phyloP scores from a whole-genome alignment of 805 yeast species.

The Cyberlindnera sargentensis region DNA sequence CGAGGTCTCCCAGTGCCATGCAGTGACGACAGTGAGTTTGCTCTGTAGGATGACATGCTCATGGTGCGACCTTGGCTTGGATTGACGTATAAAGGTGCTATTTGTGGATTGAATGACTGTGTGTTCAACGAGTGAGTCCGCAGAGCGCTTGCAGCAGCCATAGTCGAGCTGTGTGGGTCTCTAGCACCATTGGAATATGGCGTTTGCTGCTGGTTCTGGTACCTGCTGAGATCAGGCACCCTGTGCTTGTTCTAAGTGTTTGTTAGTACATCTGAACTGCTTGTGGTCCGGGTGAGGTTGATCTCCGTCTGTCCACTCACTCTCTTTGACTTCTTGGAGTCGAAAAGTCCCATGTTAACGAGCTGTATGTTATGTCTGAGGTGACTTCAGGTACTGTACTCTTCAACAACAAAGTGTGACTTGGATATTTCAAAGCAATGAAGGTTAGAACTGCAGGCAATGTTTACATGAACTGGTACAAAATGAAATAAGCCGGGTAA shows the following conservation, averaged over 20 bases:
- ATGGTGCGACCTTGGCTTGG: constrained; percentile 1
- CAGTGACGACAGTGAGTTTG: constrained; percentile 9
- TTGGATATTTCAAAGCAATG: too few relatives aligned
- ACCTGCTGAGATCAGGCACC: constrained; percentile 32
- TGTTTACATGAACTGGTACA: too few relatives aligned
- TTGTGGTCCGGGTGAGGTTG: neutral
- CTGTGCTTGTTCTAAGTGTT: constrained; percentile 9
- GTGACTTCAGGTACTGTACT: too few relatives aligned
- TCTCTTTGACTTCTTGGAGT: neutral
- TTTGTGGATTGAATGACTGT: constrained; percentile 7
- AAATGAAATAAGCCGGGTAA: too few relatives aligned
- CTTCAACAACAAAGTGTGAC: too few relatives aligned
- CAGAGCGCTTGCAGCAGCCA: constrained; percentile 18
- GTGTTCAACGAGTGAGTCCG: constrained; percentile 21
- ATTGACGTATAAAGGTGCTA: neutral
- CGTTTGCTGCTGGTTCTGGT: constrained; percentile 25
- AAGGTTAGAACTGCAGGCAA: too few relatives aligned
- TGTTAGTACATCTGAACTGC: neutral
- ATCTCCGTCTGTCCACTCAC: neutral
- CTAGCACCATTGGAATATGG: neutral
- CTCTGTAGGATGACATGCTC: constrained; percentile 6
- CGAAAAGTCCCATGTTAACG: neutral
- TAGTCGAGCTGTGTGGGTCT: constrained; percentile 17
- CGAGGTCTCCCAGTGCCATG: constrained; percentile 4
- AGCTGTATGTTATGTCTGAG: too few relatives aligned